Conservation (phyloP, 2,329 filamentous ascomycete genomes). For the Beauveria brongniartii region DNA sequence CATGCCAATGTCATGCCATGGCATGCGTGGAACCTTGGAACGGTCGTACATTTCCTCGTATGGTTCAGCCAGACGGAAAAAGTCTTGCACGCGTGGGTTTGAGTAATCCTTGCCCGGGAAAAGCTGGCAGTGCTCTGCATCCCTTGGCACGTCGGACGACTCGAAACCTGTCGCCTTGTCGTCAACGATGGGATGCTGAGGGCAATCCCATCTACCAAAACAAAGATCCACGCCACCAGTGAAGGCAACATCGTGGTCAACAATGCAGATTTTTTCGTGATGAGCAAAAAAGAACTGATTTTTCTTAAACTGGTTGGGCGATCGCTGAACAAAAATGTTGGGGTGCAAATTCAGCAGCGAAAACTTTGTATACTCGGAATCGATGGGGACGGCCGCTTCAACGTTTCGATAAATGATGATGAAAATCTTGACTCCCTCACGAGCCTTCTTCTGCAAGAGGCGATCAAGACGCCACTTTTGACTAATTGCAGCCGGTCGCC, state of each 20-base stretch:
- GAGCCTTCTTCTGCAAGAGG: constrained; percentile 84
- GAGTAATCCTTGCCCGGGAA: constrained; percentile 99
- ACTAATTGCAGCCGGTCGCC: constrained; percentile 86
- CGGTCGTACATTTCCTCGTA: constrained; percentile 99
- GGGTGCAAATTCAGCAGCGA: constrained; percentile 90
- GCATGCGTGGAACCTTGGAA: constrained; percentile 82
- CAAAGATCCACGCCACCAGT: constrained; percentile 93
- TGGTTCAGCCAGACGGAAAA: constrained; percentile 84
- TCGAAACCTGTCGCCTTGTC: constrained; percentile 96
- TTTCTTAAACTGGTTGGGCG: constrained; percentile 95
- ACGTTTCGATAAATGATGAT: constrained; percentile 98
- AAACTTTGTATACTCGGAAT: constrained; percentile 97
- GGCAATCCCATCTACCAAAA: constrained; percentile 95
- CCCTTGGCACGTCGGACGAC: constrained; percentile 62
- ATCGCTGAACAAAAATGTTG: constrained; percentile 92
- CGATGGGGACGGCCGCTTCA: constrained; percentile 92
- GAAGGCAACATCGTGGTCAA: constrained; percentile 94
- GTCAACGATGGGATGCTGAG: constrained; percentile 82
- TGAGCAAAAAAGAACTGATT: constrained; percentile 99
- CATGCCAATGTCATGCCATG: constrained; percentile 98
- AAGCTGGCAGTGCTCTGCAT: constrained; percentile 88
- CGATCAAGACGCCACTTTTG: constrained; percentile 96
- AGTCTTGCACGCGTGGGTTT: constrained; percentile 91
- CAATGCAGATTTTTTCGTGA: constrained; percentile 95
- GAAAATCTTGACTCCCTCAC: constrained; percentile 94